These are phyloP conservation scores for Blastobotrys terrestris DNA, from an alignment of 805 yeast species.

Conservation along the genomic window DNA sequence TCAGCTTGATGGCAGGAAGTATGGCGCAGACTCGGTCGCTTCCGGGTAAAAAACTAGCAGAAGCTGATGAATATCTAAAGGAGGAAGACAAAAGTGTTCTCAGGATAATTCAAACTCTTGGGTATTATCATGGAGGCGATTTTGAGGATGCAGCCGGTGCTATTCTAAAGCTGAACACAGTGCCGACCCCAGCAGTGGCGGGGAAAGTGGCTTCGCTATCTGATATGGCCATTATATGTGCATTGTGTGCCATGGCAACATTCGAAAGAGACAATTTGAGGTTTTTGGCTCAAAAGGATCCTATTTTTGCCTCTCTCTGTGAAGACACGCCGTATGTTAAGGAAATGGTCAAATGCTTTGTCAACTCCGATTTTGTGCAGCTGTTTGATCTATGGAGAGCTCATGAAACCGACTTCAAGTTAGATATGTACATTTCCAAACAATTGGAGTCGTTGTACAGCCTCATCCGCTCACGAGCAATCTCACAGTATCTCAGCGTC, in stretches of 20 bases:
- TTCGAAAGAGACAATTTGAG: constrained; percentile 11
- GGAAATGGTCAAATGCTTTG: constrained; percentile 5
- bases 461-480: constrained; percentile 7
- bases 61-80: not conserved
- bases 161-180: not conserved
- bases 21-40: not conserved
- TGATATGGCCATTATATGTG: constrained; percentile 13
- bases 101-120: not conserved
- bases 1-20: not conserved
- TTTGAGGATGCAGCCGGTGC: constrained; percentile 2
- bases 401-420: constrained; percentile 4
- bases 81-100: not conserved
- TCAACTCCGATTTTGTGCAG: constrained; percentile 4
- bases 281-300: constrained; percentile 14
- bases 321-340: constrained; percentile 1
- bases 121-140: not conserved
- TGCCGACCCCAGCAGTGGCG: not conserved
- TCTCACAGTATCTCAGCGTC: constrained; percentile 10
- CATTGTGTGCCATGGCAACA: constrained; percentile 16
- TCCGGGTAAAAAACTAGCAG: not conserved
- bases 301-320: constrained; percentile 5
- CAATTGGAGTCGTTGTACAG: not conserved
- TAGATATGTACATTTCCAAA: constrained; percentile 10
- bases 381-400: constrained; percentile 8
- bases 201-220: not conserved